These are phyloP conservation scores for Talaromyces sp. DNA, from an alignment of 2,329 filamentous ascomycete genomes.

Conservation along the genomic window DNA sequence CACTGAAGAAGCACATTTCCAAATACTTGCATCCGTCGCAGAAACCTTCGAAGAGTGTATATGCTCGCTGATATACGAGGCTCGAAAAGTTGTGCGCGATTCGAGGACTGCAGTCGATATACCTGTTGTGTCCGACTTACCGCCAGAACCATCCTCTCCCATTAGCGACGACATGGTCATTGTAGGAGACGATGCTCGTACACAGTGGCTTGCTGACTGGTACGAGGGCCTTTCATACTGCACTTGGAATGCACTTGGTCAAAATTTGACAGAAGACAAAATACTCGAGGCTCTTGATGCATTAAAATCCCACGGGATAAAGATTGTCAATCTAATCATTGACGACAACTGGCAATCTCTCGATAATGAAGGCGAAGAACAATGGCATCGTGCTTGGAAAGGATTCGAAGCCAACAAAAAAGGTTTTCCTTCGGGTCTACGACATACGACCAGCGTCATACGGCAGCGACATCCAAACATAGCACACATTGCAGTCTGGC, in stretches of 20 bases:
- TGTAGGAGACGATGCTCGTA: slow-evolving; percentile 41
- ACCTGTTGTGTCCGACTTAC: slow-evolving; percentile 20
- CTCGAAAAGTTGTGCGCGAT: slow-evolving; percentile 59
- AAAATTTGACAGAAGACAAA: slow-evolving; percentile 74
- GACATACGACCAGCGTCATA: slow-evolving; percentile 65
- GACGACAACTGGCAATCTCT: slow-evolving; percentile 96
- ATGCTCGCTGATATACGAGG: slow-evolving; percentile 80
- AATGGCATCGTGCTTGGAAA: slow-evolving; percentile 61
- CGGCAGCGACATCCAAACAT: slow-evolving; percentile 67
- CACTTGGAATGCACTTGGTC: slow-evolving; percentile 92
- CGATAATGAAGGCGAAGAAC: slow-evolving; percentile 51
- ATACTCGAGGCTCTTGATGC: slow-evolving; percentile 70
- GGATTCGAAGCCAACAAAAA: slow-evolving; percentile 80
- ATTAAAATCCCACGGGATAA: slow-evolving; percentile 67
- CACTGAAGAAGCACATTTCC: slow-evolving; percentile 51
- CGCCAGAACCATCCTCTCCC: slow-evolving; percentile 29
- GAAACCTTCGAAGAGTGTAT: slow-evolving; percentile 70
- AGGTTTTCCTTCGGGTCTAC: slow-evolving; percentile 76
- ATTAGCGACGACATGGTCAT: slow-evolving; percentile 40
- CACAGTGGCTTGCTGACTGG: slow-evolving; percentile 76
- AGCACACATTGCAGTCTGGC: slow-evolving; percentile 87
- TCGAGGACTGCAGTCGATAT: slow-evolving; percentile 23
- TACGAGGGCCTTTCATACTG: slow-evolving; percentile 92
- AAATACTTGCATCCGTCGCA: slow-evolving; percentile 67
- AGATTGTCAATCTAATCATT: slow-evolving; percentile 82